Base-by-base conservation (phyloP, 2,329 filamentous ascomycete genomes). In the Aureobasidium subglaciale region DNA sequence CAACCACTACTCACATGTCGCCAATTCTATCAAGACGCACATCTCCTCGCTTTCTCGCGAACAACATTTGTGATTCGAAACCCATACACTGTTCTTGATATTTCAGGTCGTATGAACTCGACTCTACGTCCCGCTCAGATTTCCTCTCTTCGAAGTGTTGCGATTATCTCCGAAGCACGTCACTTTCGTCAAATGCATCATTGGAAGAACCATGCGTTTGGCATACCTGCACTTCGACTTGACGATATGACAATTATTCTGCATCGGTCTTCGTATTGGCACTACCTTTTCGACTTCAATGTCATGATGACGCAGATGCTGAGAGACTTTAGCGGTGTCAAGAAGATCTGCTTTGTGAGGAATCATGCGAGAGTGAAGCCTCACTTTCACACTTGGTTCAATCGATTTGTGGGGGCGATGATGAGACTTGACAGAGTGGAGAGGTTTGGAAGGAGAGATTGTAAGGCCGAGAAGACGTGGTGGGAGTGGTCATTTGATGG, bases 371-470 rank as follows among this genome's bases (percentile, higher is more conserved):
- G 60, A n/a, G 65, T 71, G 35, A 70, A 70, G 50, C 67, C 68
- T 1, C 62, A 61, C 37, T 69, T 73, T 53, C 66, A 66, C 41
- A 67, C 64, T 9, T 72, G 71, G 70, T 70, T 64, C 41, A 69
- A 71, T 43, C 61, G 65, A 1, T 60, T 75, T 0, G 56, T 73
- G n/a, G 70, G 69, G 1, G 58, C 68, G 16, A 64, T 75, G 5
- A 57, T 75, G 58, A 72, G 73, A 52, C 64, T 67, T 22, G 73
- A 75, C 59, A 71, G 73, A 58, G 63, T 65, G 13, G 65, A 72
- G 48, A 62, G 72, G 37, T 75, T 72, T 57, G 68, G 70, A 48
- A 65, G 62, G 1, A 53, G 45, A 9, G 66, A 66, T 2, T 64
- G 67, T 0, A 59, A 62, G 15, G n/a, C 61, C 4, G 70, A 71